Evolutionary conservation across 345 rosid species (phyloP).

Genomic region (Bruguiera gymnorhiza): DNA sequence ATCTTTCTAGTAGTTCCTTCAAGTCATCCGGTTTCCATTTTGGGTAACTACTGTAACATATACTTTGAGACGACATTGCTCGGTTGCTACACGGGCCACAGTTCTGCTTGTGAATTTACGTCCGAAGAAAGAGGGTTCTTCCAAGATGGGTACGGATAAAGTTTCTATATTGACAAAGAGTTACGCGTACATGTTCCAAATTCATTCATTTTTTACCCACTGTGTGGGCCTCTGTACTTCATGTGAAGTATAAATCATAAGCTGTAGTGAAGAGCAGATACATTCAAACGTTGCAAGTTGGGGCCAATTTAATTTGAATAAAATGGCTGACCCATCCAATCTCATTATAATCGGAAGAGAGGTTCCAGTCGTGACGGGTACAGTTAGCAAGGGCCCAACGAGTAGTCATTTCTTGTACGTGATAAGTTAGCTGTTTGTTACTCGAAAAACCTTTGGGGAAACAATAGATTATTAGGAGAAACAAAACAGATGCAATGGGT

Average conservation of each 20-base stretch:
- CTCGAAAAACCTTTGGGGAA: too few relatives aligned
- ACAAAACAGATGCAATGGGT: too few relatives aligned
- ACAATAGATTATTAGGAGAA: too few relatives aligned
- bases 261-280: background rate
- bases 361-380: too few relatives aligned
- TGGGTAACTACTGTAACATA: conserved; percentile 34
- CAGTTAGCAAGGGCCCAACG: too few relatives aligned
- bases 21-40: conserved; percentile 73
- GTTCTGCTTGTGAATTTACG: conserved; percentile 3
- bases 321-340: background rate
- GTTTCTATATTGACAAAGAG: background rate
- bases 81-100: background rate
- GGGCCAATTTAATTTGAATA: background rate
- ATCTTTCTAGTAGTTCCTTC: conserved; percentile 56
- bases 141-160: background rate
- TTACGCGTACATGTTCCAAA: background rate
- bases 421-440: too few relatives aligned
- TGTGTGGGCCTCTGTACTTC: background rate
- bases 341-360: too few relatives aligned
- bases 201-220: background rate
- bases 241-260: background rate
- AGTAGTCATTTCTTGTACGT: too few relatives aligned
- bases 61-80: background rate
- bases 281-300: background rate
- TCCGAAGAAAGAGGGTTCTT: conserved; percentile 4